Percentiles rank a stretch among this genome's conserved stretches.
phyloP scores from a whole-genome alignment of 495 filamentous ascomycete genomes.

The Trichoderma gamsii region DNA sequence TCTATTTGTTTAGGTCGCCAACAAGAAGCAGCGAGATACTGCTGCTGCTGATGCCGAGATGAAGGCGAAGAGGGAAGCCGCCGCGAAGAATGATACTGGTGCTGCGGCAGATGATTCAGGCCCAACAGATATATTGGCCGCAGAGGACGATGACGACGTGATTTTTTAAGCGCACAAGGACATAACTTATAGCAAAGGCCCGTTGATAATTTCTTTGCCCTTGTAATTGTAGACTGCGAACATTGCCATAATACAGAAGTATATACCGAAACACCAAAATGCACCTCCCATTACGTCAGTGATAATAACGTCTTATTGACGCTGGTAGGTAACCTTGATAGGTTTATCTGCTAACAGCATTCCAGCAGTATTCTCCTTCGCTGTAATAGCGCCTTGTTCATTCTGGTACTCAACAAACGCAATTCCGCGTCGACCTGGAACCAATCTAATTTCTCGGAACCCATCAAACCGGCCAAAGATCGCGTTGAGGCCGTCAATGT shows the following conservation, averaged over 20 bases:
- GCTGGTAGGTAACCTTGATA: conserved; percentile 85
- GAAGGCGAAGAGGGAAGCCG: conserved; percentile 49
- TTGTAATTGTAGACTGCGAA: neutral
- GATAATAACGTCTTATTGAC: conserved; percentile 50
- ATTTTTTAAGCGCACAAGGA: conserved; percentile 62
- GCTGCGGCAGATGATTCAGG: conserved; percentile 27
- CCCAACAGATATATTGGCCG: conserved; percentile 65
- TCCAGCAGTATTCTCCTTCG: conserved; percentile 92
- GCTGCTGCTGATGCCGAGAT: conserved; percentile 71
- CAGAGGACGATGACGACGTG: conserved; percentile 86
- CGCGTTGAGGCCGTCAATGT: conserved; percentile 67
- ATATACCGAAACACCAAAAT: conserved; percentile 16
- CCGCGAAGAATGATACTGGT: conserved; percentile 44
- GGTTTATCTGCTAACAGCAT: conserved; percentile 67
- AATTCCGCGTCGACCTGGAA: conserved; percentile 82
- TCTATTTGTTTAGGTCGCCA: conserved; percentile 51
- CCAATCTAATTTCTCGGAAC: conserved; percentile 85
- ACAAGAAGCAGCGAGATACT: conserved; percentile 83
- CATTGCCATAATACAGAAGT: conserved; percentile 10
- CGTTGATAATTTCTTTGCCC: conserved; percentile 17
- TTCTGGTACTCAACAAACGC: conserved; percentile 95
- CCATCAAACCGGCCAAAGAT: conserved; percentile 90
- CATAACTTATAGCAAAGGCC: neutral
- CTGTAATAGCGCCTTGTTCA: conserved; percentile 81
- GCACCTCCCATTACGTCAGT: neutral